Percentiles rank a stretch among this genome's conserved stretches.
Evolutionary conservation across 2,329 filamentous ascomycete genomes (phyloP).

Genomic region (Thelonectria rubi): DNA sequence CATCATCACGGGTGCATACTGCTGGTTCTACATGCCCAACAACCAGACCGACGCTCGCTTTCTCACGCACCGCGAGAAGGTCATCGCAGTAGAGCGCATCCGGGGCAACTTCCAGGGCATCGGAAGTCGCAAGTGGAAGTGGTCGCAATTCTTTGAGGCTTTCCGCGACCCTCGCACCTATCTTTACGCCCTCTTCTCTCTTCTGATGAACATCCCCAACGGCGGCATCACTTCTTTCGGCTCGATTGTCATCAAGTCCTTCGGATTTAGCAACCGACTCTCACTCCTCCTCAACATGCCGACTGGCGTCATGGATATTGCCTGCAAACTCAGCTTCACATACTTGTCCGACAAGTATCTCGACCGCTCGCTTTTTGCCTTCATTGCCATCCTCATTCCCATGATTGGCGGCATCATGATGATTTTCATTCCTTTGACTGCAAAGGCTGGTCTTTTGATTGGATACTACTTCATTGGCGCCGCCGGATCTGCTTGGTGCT

Average conservation of each 20-base stretch:
- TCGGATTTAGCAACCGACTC: slow-evolving; percentile 62
- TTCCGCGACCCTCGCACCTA: slow-evolving; percentile 49
- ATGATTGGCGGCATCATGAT: slow-evolving; percentile 43
- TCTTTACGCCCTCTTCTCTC: slow-evolving; percentile 52
- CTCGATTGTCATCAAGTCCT: slow-evolving; percentile 63
- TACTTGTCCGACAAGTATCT: slow-evolving; percentile 39
- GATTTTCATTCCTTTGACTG: slow-evolving; percentile 36
- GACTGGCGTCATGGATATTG: slow-evolving; percentile 65
- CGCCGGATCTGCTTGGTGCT: slow-evolving; percentile 39
- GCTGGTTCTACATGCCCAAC: slow-evolving; percentile 67
- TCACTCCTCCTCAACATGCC: slow-evolving; percentile 68
- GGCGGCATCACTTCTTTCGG: slow-evolving; percentile 67
- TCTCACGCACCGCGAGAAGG: slow-evolving; percentile 61
- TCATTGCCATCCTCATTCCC: slow-evolving; percentile 40
- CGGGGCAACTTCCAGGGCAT: slow-evolving; percentile 58
- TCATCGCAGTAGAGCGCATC: slow-evolving; percentile 65
- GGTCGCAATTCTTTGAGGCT: slow-evolving; percentile 50
- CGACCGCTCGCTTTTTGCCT: slow-evolving; percentile 39
- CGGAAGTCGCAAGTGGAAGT: slow-evolving; percentile 47
- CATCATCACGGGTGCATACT: slow-evolving; percentile 54
- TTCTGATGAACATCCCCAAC: slow-evolving; percentile 57
- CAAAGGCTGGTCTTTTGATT: slow-evolving; percentile 34
- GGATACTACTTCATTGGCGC: slow-evolving; percentile 41
- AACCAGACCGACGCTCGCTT: slow-evolving; percentile 67
- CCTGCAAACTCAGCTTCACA: slow-evolving; percentile 53